Conservation (phyloP, 495 filamentous ascomycete species). For the Xylaria acuta region DNA sequence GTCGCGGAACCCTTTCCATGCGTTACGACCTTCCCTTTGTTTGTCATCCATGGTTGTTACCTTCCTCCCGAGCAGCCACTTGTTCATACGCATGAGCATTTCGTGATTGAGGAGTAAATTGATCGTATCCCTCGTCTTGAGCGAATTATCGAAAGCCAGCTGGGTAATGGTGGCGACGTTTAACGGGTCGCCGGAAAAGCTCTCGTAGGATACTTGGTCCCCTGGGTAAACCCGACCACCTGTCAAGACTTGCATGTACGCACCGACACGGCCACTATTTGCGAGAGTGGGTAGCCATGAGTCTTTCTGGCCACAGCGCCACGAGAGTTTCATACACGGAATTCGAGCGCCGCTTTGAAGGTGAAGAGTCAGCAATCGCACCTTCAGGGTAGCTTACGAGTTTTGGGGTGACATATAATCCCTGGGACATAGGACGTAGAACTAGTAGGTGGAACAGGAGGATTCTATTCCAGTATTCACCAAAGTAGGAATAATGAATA, state of each 20-base stretch:
- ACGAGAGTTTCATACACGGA: conserved; percentile 24
- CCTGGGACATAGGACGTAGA: background rate
- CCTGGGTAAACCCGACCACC: conserved; percentile 21
- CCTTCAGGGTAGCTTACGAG: background rate
- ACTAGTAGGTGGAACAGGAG: background rate
- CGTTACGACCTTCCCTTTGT: conserved; percentile 1
- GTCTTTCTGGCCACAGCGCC: conserved; percentile 22
- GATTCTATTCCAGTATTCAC: background rate
- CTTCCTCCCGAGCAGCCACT: background rate
- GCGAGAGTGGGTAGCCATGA: conserved; percentile 20
- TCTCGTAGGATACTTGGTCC: conserved; percentile 12
- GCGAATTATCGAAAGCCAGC: conserved; percentile 21
- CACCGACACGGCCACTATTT: conserved; percentile 19
- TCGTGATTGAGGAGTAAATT: conserved; percentile 18
- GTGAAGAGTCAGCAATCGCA: background rate
- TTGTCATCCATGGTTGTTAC: conserved; percentile 15
- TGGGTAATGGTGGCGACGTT: conserved; percentile 12
- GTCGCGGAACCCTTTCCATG: conserved; percentile 18
- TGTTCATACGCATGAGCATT: conserved; percentile 24
- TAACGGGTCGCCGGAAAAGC: conserved; percentile 11
- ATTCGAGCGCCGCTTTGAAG: conserved; percentile 18
- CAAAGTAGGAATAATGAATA: background rate
- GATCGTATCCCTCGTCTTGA: conserved; percentile 25
- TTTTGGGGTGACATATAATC: background rate
- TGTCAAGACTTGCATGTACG: conserved; percentile 12